Evolutionary conservation across 768 basidiomycete species (phyloP), one percentile per base, ranked within the genome.

Genomic region (Trichaptum fuscoviolaceum): DNA sequence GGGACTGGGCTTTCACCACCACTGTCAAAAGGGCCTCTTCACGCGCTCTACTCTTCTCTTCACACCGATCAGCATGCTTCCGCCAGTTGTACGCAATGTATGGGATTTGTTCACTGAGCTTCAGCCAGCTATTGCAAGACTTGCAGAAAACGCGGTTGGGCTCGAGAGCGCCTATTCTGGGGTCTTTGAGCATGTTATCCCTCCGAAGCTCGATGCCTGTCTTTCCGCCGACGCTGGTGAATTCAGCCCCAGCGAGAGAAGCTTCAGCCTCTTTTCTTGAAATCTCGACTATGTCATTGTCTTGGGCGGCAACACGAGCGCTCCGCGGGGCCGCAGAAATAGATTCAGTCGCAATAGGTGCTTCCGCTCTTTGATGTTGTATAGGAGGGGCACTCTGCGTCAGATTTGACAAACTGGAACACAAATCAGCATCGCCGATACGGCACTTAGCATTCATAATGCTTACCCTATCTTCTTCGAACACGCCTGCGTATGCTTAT

Each of bases 41-140:
- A 17, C 59, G 59, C 15, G 30, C 25, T 24, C 59, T 61, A 7
- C 59, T 4, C 59, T 20, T 12, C 9, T 61, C 59, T 9, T 61
- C 59, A 34, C 59, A 61, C 30, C 30, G 24, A 12, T 17, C 24
- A 23, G 23, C 78, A 70, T 91, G 91, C 8, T 63, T 63, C 10
- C 76, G 78, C 90, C 90, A 92, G 68, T 86, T 84, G 36, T 67
- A 58, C 58, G 82, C 66, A 30, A 72, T 70, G 73, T 89, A 91
- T 7, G 71, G 70, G 0, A 80, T 80, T 69, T 73, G 70, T 30
- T 69, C 79, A 63, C 82, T 78, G 27, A 91, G 77, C 62, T 76
- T 80, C 65, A 92, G 80, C 88, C 89, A 90, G 66, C 81, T 85
- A 64, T 84, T 76, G 73, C 91, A 92, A 42, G 77, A 79, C 69